phyloP scores from a whole-genome alignment of 2,329 filamentous ascomycete species.

The Aspergillus glaucus region DNA sequence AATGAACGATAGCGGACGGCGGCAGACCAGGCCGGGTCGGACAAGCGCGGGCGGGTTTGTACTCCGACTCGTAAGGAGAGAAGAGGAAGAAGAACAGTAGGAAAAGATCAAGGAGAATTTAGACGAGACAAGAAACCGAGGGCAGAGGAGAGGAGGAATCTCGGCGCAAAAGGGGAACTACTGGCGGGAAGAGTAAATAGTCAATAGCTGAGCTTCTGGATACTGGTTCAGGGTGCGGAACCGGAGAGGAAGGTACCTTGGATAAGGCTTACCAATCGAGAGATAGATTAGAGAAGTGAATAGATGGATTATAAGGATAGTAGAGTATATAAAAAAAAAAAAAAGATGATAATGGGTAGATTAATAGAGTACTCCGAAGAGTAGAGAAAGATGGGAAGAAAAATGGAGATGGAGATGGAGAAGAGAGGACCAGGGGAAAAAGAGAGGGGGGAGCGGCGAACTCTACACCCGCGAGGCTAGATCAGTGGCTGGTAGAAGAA shows the following conservation, averaged over 20 bases:
- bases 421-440: slow-evolving; percentile 4
- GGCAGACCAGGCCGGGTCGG: too few relatives aligned
- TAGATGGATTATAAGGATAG: background rate
- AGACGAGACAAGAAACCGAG: slow-evolving; percentile 6
- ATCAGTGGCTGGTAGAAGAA: background rate
- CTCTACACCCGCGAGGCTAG: background rate
- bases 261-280: background rate
- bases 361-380: background rate
- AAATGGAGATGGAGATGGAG: slow-evolving; percentile 1
- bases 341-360: background rate
- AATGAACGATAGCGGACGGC: too few relatives aligned
- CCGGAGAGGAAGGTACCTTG: slow-evolving; percentile 13
- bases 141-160: slow-evolving; percentile 1
- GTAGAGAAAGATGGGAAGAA: background rate
- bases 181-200: slow-evolving; percentile 26
- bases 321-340: background rate
- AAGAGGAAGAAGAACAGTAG: slow-evolving; percentile 6
- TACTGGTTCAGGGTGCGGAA: slow-evolving; percentile 12
- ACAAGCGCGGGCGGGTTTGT: background rate
- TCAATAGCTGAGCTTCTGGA: slow-evolving; percentile 20
- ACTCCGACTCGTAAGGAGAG: slow-evolving; percentile 3
- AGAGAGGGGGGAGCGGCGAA: slow-evolving; percentile 5
- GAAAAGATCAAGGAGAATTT: background rate
- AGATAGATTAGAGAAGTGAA: background rate
- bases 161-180: slow-evolving; percentile 12